Evolutionary conservation across 2,329 filamentous ascomycete genomes (phyloP).

Genomic region (Phaeophleospora eucalypticola): DNA sequence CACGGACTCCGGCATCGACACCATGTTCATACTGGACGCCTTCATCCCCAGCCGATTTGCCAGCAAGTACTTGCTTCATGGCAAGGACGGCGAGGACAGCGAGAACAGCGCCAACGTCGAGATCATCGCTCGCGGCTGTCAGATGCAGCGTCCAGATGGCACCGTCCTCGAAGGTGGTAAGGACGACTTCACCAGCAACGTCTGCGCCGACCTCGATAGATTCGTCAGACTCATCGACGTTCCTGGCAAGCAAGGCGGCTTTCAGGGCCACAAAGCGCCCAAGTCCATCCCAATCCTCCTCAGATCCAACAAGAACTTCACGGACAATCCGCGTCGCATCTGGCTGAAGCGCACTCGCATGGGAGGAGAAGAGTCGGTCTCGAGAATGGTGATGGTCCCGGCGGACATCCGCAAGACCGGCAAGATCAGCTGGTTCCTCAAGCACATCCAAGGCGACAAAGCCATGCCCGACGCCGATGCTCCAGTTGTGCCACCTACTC

Average conservation of each 20-base stretch:
- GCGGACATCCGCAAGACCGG: not conserved
- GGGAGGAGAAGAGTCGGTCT: not conserved
- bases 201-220: not conserved
- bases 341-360: not conserved
- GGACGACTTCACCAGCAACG: not conserved
- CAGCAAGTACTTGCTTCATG: constrained; percentile 5
- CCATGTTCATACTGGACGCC: constrained; percentile 9
- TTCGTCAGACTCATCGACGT: constrained; percentile 1
- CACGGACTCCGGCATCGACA: not conserved
- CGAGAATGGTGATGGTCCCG: not conserved
- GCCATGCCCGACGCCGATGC: not conserved
- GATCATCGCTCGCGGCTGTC: constrained; percentile 6
- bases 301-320: not conserved
- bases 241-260: not conserved
- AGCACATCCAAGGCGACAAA: not conserved
- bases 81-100: not conserved
- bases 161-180: not conserved
- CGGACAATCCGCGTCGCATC: not conserved
- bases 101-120: constrained; percentile 4
- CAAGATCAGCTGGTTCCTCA: not conserved
- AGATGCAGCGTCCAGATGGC: not conserved
- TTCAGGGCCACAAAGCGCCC: not conserved
- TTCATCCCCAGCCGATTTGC: constrained; percentile 3
- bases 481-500: no score
- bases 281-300: not conserved